Percentiles rank a stretch among this genome's conserved stretches.
Conservation (phyloP, 495 filamentous ascomycete species). For the Aspergillus affinis region DNA sequence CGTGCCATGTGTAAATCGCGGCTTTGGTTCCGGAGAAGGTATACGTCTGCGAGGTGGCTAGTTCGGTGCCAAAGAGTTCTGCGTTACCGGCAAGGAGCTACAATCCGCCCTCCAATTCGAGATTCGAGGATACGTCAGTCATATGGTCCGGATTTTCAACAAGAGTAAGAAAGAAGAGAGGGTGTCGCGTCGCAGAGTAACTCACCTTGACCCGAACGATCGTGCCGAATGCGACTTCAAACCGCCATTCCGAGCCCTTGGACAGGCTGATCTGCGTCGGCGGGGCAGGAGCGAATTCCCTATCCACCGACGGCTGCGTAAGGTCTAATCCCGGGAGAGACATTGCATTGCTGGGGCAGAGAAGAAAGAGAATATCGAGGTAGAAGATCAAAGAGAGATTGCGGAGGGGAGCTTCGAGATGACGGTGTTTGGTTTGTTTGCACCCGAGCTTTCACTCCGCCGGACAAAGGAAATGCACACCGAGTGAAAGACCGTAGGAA, state of each 20-base stretch:
- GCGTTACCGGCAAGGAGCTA: conserved; percentile 78
- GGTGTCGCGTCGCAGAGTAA: conserved; percentile 1
- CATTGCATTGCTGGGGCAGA: conserved; percentile 30
- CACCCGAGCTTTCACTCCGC: conserved; percentile 3
- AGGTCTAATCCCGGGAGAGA: conserved; percentile 51
- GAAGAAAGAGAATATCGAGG: background rate
- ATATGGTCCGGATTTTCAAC: background rate
- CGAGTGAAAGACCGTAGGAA: too few species aligned
- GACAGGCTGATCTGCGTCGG: conserved; percentile 47
- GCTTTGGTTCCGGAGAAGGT: conserved; percentile 80
- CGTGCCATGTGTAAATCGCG: conserved; percentile 88
- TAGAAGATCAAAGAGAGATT: background rate
- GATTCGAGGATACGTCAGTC: conserved; percentile 20
- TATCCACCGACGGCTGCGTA: conserved; percentile 43
- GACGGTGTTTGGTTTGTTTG: conserved; percentile 30
- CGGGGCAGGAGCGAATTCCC: conserved; percentile 37
- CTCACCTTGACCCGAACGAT: conserved; percentile 62
- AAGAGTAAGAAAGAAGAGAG: background rate
- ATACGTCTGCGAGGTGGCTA: conserved; percentile 77
- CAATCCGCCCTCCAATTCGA: conserved; percentile 20
- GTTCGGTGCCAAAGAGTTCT: conserved; percentile 94
- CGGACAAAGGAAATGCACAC: background rate
- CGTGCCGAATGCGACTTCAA: conserved; percentile 73
- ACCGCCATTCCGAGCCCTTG: conserved; percentile 77
- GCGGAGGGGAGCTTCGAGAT: conserved; percentile 7